Percentiles rank a stretch among this genome's conserved stretches.
Evolutionary conservation across 1,284 basidiomycete genomes (phyloP).

Genomic region (Melampsora americana): DNA sequence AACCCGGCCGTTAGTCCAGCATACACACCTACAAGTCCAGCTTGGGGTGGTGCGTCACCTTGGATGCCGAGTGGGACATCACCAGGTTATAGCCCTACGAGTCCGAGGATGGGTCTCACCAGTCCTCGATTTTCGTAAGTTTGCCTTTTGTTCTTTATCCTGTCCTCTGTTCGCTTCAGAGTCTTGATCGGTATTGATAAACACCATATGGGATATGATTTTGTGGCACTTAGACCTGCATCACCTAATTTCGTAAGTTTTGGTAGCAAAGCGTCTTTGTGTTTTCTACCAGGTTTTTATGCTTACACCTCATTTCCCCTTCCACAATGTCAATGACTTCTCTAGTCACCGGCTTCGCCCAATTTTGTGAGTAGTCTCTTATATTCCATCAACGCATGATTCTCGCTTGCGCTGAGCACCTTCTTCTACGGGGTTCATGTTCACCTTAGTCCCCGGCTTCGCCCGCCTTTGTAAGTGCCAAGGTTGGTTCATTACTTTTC

Average conservation of each 20-base stretch:
- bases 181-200: not conserved
- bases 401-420: not conserved
- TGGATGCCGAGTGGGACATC: conserved; percentile 60
- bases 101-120: conserved; percentile 51
- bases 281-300: not conserved
- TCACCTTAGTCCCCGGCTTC: conserved; percentile 40
- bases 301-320: not conserved
- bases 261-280: not conserved
- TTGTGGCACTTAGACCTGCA: conserved; percentile 23
- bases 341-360: conserved; percentile 43
- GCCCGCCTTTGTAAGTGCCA: conserved; percentile 38
- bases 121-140: conserved; percentile 74
- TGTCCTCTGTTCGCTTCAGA: not conserved
- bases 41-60: conserved; percentile 51
- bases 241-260: conserved; percentile 43
- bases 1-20: conserved; percentile 44
- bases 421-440: not conserved
- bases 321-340: not conserved
- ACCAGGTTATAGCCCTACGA: conserved; percentile 78
- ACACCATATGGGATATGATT: not conserved
- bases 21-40: conserved; percentile 55
- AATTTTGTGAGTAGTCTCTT: conserved; percentile 38
- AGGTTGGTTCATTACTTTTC: too few relatives aligned
- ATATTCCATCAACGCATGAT: not conserved
- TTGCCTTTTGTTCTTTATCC: conserved; percentile 59